phyloP scores from a whole-genome alignment of 306 rosid species.

The Pachyrhizus erosus region DNA sequence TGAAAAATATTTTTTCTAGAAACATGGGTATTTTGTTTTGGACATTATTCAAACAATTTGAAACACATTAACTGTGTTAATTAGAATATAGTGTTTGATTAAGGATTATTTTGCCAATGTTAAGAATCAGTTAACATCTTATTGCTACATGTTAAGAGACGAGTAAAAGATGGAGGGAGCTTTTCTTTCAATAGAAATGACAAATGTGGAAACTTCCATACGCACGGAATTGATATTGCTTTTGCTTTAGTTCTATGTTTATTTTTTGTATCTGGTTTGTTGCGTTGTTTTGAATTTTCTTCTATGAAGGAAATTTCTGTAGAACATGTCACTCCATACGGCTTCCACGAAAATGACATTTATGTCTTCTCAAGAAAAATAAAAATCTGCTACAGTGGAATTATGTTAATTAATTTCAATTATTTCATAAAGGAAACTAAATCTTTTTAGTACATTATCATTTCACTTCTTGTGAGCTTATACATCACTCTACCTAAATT shows the following conservation, averaged over 20 bases:
- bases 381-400: background rate
- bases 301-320: constrained; percentile 29
- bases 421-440: background rate
- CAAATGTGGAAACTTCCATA: constrained; percentile 37
- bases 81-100: background rate
- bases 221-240: constrained; percentile 34
- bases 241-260: constrained; percentile 4
- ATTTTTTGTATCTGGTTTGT: background rate
- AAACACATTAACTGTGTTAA: background rate
- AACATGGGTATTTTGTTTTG: background rate
- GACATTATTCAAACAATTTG: background rate
- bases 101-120: background rate
- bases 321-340: constrained; percentile 1
- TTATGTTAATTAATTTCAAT: background rate
- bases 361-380: background rate
- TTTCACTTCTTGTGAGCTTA: constrained; percentile 6
- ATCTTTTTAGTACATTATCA: background rate
- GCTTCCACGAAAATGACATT: constrained; percentile 4
- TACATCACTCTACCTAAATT: background rate
- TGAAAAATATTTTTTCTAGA: background rate
- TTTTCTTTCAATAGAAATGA: background rate
- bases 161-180: background rate
- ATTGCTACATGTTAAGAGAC: background rate
- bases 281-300: constrained; percentile 30
- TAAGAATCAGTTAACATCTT: background rate